Evolutionary conservation across 164 flowering plant species (phyloP).

Genomic region (Platanus orientalis): DNA sequence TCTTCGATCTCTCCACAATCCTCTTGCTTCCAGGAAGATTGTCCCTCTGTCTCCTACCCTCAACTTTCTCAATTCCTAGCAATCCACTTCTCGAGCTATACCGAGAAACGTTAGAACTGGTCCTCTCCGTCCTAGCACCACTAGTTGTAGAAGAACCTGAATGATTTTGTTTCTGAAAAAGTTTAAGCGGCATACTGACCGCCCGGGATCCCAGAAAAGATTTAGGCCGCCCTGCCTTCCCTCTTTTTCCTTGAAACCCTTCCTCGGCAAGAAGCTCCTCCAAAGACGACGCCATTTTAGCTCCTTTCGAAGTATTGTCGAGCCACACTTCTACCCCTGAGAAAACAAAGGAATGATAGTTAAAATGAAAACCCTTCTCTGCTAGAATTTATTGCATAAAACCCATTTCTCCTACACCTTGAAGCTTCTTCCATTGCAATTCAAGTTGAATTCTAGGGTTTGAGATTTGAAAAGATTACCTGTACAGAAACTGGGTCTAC

Average conservation of each 20-base stretch:
- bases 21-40: constrained; percentile 17
- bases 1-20: constrained; percentile 9
- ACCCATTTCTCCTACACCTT: not conserved
- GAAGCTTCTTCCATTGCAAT: too few relatives aligned
- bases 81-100: constrained; percentile 18
- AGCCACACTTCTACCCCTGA: not conserved
- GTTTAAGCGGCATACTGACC: constrained; percentile 23
- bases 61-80: constrained; percentile 16
- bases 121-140: constrained; percentile 33
- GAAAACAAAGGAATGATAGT: not conserved
- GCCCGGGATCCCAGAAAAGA: constrained; percentile 24
- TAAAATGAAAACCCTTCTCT: not conserved
- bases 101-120: constrained; percentile 40
- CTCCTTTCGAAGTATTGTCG: not conserved
- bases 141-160: constrained; percentile 19
- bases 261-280: constrained; percentile 66
- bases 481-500: not conserved
- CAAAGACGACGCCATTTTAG: constrained; percentile 55
- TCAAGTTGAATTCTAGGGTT: too few relatives aligned
- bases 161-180: constrained; percentile 13
- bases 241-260: constrained; percentile 50
- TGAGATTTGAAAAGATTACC: too few relatives aligned
- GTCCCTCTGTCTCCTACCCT: constrained; percentile 21
- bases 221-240: constrained; percentile 26
- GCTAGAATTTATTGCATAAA: not conserved